phyloP scores from a whole-genome alignment of 495 filamentous ascomycete genomes.

The Aspergillus asperescens region DNA sequence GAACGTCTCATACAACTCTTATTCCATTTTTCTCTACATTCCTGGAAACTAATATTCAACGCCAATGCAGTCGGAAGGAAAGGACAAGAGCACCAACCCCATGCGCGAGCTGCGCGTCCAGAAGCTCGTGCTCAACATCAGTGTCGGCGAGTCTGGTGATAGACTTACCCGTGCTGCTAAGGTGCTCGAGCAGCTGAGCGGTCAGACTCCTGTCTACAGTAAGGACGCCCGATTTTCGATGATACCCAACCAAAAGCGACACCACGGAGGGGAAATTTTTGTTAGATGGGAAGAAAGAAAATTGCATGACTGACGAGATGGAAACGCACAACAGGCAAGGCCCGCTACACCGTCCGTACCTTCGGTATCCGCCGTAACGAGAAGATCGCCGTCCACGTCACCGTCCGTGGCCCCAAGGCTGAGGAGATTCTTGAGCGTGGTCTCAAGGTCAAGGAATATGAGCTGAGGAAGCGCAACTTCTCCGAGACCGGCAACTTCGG shows the following conservation, averaged over 20 bases:
- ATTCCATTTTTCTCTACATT: not conserved
- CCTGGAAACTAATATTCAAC: constrained; percentile 22
- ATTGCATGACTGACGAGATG: constrained; percentile 19
- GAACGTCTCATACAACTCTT: not conserved
- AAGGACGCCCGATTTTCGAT: constrained; percentile 31
- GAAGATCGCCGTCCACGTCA: constrained; percentile 99
- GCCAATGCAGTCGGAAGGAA: constrained; percentile 50
- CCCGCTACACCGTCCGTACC: constrained; percentile 99
- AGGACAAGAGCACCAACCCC: constrained; percentile 86
- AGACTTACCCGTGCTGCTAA: constrained; percentile 99
- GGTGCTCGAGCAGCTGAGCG: constrained; percentile 98
- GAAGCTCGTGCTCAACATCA: constrained; percentile 99
- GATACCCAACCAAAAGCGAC: not conserved
- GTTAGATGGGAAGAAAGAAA: not conserved
- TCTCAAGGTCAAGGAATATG: constrained; percentile 99
- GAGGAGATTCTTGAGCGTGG: constrained; percentile 99
- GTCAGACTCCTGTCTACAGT: constrained; percentile 99
- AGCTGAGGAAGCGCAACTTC: constrained; percentile 98
- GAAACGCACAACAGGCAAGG: constrained; percentile 66
- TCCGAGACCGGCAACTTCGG: constrained; percentile 99
- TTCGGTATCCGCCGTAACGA: constrained; percentile 99
- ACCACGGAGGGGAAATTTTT: not conserved
- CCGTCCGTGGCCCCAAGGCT: constrained; percentile 98
- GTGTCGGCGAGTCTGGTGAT: constrained; percentile 99
- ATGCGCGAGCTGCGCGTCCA: constrained; percentile 99